These are phyloP conservation scores for Ophiocordyceps camponoti-leonardi DNA, from an alignment of 2,329 filamentous ascomycete species.

Conservation along the genomic window DNA sequence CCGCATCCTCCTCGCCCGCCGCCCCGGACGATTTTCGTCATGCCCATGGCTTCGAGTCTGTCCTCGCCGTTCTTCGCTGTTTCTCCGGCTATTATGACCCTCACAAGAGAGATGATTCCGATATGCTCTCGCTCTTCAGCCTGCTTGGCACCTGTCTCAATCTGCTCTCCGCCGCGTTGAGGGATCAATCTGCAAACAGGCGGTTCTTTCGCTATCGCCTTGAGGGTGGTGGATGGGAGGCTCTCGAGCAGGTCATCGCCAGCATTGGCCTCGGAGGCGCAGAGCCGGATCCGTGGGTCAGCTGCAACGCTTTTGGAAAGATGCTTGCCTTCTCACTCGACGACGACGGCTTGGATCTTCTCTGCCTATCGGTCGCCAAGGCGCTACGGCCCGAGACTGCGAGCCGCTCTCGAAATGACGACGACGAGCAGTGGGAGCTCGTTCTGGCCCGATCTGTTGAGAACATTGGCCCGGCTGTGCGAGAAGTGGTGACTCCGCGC, in stretches of 20 bases:
- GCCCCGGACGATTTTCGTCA: conserved; percentile 71
- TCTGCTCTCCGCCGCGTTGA: conserved; percentile 58
- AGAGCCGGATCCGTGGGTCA: conserved; percentile 50
- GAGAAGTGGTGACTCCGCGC: conserved; percentile 30
- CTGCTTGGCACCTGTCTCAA: conserved; percentile 56
- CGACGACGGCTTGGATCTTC: conserved; percentile 53
- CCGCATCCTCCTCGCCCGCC: conserved; percentile 27
- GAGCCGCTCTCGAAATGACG: conserved; percentile 13
- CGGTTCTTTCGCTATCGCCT: conserved; percentile 70
- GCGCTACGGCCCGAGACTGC: conserved; percentile 15
- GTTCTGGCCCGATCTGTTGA: conserved; percentile 18
- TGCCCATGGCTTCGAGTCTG: conserved; percentile 57
- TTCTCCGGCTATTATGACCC: conserved; percentile 64
- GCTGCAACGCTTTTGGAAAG: conserved; percentile 63
- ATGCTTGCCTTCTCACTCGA: conserved; percentile 68
- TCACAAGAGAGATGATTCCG: conserved; percentile 38
- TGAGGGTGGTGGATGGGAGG: conserved; percentile 61
- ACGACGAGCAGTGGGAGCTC: conserved; percentile 20
- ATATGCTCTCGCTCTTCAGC: conserved; percentile 48
- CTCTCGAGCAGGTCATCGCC: conserved; percentile 54
- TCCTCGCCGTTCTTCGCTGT: conserved; percentile 51
- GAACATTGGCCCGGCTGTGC: conserved; percentile 22
- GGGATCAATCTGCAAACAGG: conserved; percentile 68
- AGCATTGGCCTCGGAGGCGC: conserved; percentile 47
- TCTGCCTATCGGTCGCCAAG: conserved; percentile 40